Base-by-base conservation (phyloP, 2,329 filamentous ascomycete genomes). In the Thielaviopsis populi region DNA sequence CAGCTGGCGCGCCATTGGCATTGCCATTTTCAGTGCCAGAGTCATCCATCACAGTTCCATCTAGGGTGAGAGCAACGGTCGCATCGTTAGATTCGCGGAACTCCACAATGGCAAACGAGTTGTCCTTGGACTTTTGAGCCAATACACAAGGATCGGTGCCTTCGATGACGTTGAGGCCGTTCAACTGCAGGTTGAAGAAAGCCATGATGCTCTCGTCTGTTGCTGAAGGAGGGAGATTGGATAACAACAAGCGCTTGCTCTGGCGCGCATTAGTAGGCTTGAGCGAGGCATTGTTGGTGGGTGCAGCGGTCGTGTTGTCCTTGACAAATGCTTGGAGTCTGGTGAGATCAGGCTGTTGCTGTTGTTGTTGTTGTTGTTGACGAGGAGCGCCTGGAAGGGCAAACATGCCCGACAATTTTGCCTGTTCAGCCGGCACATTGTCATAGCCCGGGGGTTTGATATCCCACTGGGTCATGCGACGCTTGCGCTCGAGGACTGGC, bases 391-490 rank as follows among this genome's bases (percentile, higher is more conserved):
- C 94, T 2, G 94, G 94, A 56, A 99, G 83, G 66, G 95, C 91
- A 78, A 99, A 99, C 94, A 99, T 96, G 78, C 92, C 87, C 69
- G 95, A 99, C 54, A 99, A 81, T 79, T 99, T 99, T 61, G 94
- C 95, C 74, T 99, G 95, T 75, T 99, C 95, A 24, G 94, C 91
- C 1, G 94, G 96, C 68, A 99, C 92, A 74, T 94, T 95, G 72
- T 99, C 95, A 72, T 99, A 99, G 54, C 94, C 92, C 17, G 91
- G 89, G 5, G 94, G 94, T 77, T 99, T 99, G 74, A 99, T 96
- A 74, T 99, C 95, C 94, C 94, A 99, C 75, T 99, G 95, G 42
- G 91, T 97, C 79, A 99, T 78, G 66, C 94, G 87, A 69, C 95
- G 87, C 79, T 91, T 94, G 70, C 92, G 86, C 71, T 92, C 86